Percentiles rank a stretch among this genome's conserved stretches.
Conservation (phyloP, 257 asterid genomes). For the Ilex aquifolium region DNA sequence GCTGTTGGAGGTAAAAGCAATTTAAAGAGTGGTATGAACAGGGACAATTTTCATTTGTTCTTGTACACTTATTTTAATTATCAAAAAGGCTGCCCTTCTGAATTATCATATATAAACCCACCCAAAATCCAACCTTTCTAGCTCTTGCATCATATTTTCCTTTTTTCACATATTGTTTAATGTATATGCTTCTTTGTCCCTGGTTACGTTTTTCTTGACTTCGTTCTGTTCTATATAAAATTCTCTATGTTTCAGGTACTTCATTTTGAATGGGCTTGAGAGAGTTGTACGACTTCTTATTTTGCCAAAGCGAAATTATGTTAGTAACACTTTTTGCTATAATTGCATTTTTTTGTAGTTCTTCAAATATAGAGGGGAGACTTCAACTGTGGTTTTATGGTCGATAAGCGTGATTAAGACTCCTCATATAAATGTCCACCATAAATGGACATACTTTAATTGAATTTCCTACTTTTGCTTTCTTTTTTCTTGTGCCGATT, state of each 20-base stretch:
- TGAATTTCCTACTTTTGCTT: not conserved
- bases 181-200: too few species aligned
- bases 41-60: too few species aligned
- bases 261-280: slow-evolving; percentile 93
- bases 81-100: too few species aligned
- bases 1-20: too few species aligned
- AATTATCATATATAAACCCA: too few species aligned
- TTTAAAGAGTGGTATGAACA: too few species aligned
- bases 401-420: not conserved
- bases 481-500: slow-evolving; percentile 3
- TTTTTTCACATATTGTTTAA: too few species aligned
- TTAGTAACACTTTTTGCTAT: slow-evolving; percentile 33
- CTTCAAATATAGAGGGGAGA: not conserved
- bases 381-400: not conserved
- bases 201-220: too few species aligned
- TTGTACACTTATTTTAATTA: too few species aligned
- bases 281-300: slow-evolving; percentile 80
- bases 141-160: too few species aligned
- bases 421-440: not conserved
- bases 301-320: slow-evolving; percentile 84
- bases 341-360: not conserved
- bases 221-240: not conserved
- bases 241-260: slow-evolving; percentile 48
- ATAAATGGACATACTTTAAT: not conserved
- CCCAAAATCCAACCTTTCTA: too few species aligned